These are phyloP conservation scores for Tulasnella sp. DNA, from an alignment of 768 basidiomycete genomes.

Conservation along the genomic window DNA sequence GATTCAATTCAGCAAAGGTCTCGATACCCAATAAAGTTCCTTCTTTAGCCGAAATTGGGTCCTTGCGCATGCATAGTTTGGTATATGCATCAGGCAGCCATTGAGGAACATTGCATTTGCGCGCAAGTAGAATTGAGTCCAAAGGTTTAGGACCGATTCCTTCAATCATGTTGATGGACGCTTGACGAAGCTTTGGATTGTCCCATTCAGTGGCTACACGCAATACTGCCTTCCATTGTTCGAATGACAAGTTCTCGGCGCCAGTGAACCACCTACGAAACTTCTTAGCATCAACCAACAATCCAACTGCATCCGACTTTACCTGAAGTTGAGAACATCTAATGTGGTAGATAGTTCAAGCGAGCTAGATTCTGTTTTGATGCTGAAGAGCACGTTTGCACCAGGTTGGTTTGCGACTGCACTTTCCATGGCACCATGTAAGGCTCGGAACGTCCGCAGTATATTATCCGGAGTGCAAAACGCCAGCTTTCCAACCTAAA, in stretches of 20 bases:
- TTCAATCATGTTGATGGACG: neutral
- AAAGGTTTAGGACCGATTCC: neutral
- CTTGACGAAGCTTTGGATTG: neutral
- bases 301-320: neutral
- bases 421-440: too few relatives aligned
- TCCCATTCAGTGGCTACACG: conserved; percentile 4
- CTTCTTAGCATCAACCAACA: neutral
- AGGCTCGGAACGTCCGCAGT: too few relatives aligned
- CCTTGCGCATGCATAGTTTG: conserved; percentile 1
- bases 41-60: neutral
- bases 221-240: neutral
- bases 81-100: conserved; percentile 4
- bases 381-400: too few relatives aligned
- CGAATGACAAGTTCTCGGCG: neutral
- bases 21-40: neutral
- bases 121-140: neutral
- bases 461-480: too few relatives aligned
- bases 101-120: neutral
- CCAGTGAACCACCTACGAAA: neutral
- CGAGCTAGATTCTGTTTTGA: too few relatives aligned
- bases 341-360: too few relatives aligned
- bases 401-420: too few relatives aligned
- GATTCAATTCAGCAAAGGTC: neutral
- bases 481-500: too few relatives aligned
- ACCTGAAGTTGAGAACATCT: too few relatives aligned